Percentiles rank a stretch among this genome's conserved stretches.
These are phyloP conservation scores for Shiraia sp. DNA, from an alignment of 2,329 filamentous ascomycete species.

Conservation along the genomic window DNA sequence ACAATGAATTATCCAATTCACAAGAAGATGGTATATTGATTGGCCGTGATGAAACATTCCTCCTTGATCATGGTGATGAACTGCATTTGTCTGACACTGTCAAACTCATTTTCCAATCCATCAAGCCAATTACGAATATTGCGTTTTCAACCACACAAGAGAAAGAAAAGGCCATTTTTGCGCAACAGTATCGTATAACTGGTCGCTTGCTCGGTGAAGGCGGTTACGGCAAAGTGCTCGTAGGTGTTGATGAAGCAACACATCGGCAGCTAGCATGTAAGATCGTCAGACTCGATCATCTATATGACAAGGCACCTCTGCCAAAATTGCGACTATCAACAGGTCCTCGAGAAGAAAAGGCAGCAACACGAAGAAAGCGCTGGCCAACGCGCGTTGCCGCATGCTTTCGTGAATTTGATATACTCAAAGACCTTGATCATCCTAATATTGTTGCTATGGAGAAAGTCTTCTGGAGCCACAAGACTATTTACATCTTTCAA, in stretches of 20 bases:
- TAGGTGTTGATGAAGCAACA: conserved; percentile 57
- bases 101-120: conserved; percentile 32
- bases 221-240: conserved; percentile 57
- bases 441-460: conserved; percentile 64
- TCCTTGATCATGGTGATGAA: conserved; percentile 51
- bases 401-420: conserved; percentile 49
- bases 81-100: conserved; percentile 39
- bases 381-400: conserved; percentile 30
- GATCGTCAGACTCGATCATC: conserved; percentile 57
- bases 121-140: conserved; percentile 4
- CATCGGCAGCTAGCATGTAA: conserved; percentile 71
- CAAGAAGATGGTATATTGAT: conserved; percentile 34
- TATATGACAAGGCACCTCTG: conserved; percentile 12
- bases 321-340: conserved; percentile 11
- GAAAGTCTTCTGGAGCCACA: conserved; percentile 58
- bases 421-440: conserved; percentile 59
- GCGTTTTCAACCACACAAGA: conserved; percentile 28
- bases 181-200: conserved; percentile 54
- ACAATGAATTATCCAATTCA: conserved; percentile 22
- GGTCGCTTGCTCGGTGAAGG: conserved; percentile 59
- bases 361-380: conserved; percentile 10
- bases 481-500: conserved; percentile 63
- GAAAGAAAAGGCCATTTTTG: conserved; percentile 50
- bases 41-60: conserved; percentile 41
- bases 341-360: conserved; percentile 1